phyloP scores from a whole-genome alignment of 2,329 filamentous ascomycete species.

The Lasiodiplodia hormozganensis region DNA sequence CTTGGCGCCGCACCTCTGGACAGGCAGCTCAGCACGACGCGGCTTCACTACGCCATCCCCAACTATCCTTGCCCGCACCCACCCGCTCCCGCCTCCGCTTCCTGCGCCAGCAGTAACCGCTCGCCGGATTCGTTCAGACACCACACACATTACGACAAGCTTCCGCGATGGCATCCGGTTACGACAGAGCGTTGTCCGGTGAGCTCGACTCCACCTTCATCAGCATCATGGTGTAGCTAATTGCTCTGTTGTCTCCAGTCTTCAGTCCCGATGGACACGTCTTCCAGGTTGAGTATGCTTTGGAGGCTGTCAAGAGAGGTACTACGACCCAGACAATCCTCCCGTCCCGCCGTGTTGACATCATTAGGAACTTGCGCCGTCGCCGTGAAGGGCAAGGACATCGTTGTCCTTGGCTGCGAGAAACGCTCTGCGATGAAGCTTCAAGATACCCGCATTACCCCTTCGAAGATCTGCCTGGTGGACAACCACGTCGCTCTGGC shows the following conservation, averaged over 20 bases:
- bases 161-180: constrained; percentile 73
- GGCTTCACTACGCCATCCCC: constrained; percentile 25
- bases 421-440: constrained; percentile 99
- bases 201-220: constrained; percentile 55
- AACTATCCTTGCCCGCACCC: constrained; percentile 14
- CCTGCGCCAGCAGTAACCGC: not conserved
- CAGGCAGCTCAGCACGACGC: constrained; percentile 29
- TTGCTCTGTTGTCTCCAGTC: constrained; percentile 66
- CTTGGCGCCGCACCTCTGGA: constrained; percentile 19
- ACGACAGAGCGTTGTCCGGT: constrained; percentile 99
- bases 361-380: constrained; percentile 89
- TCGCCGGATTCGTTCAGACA: not conserved
- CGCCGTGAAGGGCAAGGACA: constrained; percentile 91
- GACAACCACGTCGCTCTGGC: constrained; percentile 96
- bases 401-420: constrained; percentile 96
- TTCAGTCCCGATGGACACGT: constrained; percentile 99
- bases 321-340: constrained; percentile 32
- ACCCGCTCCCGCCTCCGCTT: not conserved
- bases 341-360: constrained; percentile 32
- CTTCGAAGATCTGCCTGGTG: constrained; percentile 96
- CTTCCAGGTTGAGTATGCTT: constrained; percentile 99
- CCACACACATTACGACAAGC: not conserved
- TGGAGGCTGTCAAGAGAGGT: constrained; percentile 99
- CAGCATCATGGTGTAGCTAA: constrained; percentile 37
- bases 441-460: constrained; percentile 98